These are phyloP conservation scores for Coniophora puteana DNA, from an alignment of 1,284 basidiomycete genomes.

Conservation along the genomic window DNA sequence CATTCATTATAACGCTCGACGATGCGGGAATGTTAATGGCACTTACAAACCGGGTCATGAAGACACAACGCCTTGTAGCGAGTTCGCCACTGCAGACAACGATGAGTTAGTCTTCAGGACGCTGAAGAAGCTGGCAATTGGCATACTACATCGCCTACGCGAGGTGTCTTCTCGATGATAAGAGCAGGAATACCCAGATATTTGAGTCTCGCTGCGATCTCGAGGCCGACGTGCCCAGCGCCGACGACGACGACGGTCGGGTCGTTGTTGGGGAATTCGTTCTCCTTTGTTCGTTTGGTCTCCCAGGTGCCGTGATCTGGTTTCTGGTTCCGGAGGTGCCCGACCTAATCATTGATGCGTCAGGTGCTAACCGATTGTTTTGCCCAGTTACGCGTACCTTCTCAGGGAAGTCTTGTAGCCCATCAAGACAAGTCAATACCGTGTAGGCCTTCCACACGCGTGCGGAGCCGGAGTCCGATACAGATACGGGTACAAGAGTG, in stretches of 20 bases:
- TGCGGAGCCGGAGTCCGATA: too few species aligned
- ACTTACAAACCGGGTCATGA: constrained; percentile 21
- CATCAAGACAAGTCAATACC: constrained; percentile 44
- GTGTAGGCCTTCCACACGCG: constrained; percentile 29
- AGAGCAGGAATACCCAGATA: constrained; percentile 31
- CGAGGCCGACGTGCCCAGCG: constrained; percentile 35
- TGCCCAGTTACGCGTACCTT: constrained; percentile 11
- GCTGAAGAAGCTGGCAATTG: background rate
- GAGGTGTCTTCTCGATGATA: constrained; percentile 30
- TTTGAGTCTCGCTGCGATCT: constrained; percentile 32
- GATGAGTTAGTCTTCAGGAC: background rate
- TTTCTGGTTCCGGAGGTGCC: constrained; percentile 14
- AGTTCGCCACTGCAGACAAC: constrained; percentile 22
- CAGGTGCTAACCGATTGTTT: background rate
- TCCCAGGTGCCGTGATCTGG: constrained; percentile 26
- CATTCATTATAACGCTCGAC: background rate
- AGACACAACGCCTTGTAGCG: constrained; percentile 31
- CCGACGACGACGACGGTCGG: constrained; percentile 31
- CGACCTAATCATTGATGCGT: constrained; percentile 15
- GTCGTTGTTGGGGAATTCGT: constrained; percentile 20
- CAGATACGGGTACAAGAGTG: constrained; percentile 15
- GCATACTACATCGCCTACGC: constrained; percentile 35
- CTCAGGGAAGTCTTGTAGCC: constrained; percentile 43
- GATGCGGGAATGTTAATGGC: background rate
- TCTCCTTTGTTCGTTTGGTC: constrained; percentile 20